Evolutionary conservation across 2,329 filamentous ascomycete species (phyloP).

Genomic region (Verticillium zaregamsianum): DNA sequence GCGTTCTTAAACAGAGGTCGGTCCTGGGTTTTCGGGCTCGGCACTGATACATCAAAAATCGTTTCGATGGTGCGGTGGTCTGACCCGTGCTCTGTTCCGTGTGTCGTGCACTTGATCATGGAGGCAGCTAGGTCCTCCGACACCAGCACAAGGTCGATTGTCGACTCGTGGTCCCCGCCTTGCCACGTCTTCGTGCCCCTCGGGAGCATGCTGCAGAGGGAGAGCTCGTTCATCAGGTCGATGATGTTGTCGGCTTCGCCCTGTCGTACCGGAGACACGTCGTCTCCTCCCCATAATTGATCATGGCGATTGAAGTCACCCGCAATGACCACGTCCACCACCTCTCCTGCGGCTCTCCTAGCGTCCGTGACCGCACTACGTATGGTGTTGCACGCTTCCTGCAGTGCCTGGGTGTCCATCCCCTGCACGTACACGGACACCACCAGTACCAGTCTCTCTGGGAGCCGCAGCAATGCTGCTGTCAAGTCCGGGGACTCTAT

Average conservation of each 20-base stretch:
- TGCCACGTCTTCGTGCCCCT: conserved; percentile 27
- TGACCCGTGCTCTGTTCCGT: conserved; percentile 19
- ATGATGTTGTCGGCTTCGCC: conserved; percentile 31
- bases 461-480: conserved; percentile 1
- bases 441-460: background rate
- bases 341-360: background rate
- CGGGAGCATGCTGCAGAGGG: conserved; percentile 25
- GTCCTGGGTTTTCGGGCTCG: conserved; percentile 5
- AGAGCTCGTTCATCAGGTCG: conserved; percentile 27
- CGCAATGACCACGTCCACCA: conserved; percentile 6
- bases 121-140: conserved; percentile 15
- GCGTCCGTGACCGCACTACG: background rate
- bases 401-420: background rate
- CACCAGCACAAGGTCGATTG: conserved; percentile 20
- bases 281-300: conserved; percentile 15
- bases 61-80: conserved; percentile 25
- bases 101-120: conserved; percentile 11
- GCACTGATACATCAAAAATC: conserved; percentile 17
- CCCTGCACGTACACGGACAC: background rate
- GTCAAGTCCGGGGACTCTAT: background rate
- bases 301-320: conserved; percentile 16
- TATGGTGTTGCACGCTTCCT: background rate
- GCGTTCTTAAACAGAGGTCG: conserved; percentile 21
- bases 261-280: conserved; percentile 17
- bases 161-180: conserved; percentile 14